Conservation (phyloP, 305 asterid genomes). For the Fraxinus albicans region DNA sequence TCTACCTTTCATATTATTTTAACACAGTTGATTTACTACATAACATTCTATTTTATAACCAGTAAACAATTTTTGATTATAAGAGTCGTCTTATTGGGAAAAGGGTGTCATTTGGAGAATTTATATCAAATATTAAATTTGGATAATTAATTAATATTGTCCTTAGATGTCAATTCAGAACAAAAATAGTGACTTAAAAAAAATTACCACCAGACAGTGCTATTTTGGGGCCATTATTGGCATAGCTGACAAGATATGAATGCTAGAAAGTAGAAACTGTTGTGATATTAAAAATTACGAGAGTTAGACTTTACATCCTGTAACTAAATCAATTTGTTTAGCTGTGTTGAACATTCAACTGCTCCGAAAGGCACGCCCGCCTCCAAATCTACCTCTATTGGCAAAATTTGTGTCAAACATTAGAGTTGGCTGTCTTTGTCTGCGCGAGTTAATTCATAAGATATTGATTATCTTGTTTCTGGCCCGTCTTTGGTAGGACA, state of each 20-base stretch:
- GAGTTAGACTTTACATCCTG: not conserved
- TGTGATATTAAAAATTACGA: not conserved
- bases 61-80: not conserved
- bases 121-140: not conserved
- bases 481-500: not conserved
- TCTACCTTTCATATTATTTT: not conserved
- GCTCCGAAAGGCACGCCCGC: not conserved
- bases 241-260: not conserved
- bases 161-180: not conserved
- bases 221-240: not conserved
- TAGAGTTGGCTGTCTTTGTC: not conserved
- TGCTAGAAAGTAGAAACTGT: not conserved
- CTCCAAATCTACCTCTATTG: not conserved
- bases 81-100: not conserved
- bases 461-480: not conserved
- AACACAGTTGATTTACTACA: not conserved
- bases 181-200: not conserved
- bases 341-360: not conserved
- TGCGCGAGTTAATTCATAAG: not conserved
- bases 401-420: not conserved
- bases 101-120: not conserved
- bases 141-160: not conserved
- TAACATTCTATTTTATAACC: not conserved
- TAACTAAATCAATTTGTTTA: not conserved
- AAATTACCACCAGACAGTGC: not conserved